Evolutionary conservation across 257 asterid genomes (phyloP).

Genomic region (Przewalskia tangutica): DNA sequence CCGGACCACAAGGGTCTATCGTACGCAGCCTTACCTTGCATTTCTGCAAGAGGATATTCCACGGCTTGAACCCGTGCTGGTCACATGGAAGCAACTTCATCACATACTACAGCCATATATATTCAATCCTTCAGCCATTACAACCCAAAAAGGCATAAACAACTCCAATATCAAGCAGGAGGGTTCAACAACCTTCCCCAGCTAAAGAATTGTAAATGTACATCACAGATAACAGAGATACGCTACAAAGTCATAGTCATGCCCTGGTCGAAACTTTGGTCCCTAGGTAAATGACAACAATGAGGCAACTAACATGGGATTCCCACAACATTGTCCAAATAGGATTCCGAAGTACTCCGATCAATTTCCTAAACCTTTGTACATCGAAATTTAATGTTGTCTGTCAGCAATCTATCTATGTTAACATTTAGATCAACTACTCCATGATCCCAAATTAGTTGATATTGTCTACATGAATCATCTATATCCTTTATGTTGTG

Average conservation of each 20-base stretch:
- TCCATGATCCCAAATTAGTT: background rate
- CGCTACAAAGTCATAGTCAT: background rate
- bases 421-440: background rate
- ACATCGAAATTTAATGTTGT: background rate
- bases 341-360: background rate
- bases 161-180: background rate
- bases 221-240: background rate
- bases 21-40: too few relatives aligned
- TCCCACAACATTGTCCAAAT: background rate
- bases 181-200: background rate
- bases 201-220: background rate
- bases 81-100: background rate
- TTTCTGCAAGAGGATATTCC: too few relatives aligned
- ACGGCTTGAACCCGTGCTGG: too few relatives aligned
- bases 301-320: background rate
- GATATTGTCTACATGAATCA: background rate
- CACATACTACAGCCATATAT: background rate
- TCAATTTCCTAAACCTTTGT: background rate
- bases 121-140: background rate
- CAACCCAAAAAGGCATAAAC: background rate
- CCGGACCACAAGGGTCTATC: too few relatives aligned
- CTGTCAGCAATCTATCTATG: background rate
- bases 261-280: background rate
- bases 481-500: background rate
- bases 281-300: background rate